Conservation (phyloP, 2,329 filamentous ascomycete genomes). For the Penicillium occitanis region DNA sequence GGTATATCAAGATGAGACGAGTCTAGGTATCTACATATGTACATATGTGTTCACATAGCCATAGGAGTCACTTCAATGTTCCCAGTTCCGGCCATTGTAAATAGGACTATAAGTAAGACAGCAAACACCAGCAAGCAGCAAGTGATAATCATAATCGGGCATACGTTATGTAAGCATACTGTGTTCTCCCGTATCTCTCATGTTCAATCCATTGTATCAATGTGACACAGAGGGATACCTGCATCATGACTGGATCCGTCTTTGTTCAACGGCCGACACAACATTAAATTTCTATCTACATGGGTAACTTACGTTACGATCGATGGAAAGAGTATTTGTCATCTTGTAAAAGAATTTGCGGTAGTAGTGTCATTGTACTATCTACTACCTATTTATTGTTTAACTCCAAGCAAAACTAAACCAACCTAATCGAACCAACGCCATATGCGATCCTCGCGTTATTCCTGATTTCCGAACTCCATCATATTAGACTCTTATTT, state of each 20-base stretch:
- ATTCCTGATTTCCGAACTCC: not conserved
- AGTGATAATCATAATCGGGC: too few relatives aligned
- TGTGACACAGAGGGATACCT: not conserved
- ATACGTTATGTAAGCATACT: too few relatives aligned
- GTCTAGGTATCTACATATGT: too few relatives aligned
- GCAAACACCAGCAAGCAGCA: not conserved
- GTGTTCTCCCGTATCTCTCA: too few relatives aligned
- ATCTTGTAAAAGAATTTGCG: not conserved
- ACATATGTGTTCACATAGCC: too few relatives aligned
- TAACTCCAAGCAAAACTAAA: not conserved
- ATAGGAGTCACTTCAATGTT: too few relatives aligned
- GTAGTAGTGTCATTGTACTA: constrained; percentile 6
- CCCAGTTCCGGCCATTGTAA: too few relatives aligned
- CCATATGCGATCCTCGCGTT: not conserved
- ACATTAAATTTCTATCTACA: not conserved
- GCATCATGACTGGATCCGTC: not conserved
- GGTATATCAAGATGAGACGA: too few relatives aligned
- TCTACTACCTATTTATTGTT: constrained; percentile 5
- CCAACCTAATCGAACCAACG: not conserved
- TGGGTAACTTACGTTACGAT: not conserved
- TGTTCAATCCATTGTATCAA: too few relatives aligned
- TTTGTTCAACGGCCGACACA: not conserved
- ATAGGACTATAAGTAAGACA: not conserved
- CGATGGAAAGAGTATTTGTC: not conserved
- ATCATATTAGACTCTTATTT: constrained; percentile 36